Base-by-base conservation (phyloP, 176 grass and related monocot genomes). In the Aegilops bicornis region DNA sequence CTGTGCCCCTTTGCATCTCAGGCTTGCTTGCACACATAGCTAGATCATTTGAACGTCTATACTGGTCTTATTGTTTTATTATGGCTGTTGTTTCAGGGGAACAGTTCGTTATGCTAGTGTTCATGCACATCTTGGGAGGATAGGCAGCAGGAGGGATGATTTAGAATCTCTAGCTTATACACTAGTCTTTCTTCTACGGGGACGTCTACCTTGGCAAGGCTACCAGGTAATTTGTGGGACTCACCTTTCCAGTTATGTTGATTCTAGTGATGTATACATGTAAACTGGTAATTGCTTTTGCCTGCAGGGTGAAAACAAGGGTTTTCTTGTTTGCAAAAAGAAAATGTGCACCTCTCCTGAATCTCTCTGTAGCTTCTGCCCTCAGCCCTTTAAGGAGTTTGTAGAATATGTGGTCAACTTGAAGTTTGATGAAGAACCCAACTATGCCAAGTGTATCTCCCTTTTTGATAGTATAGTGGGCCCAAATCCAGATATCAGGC, bases 291-390 rank as follows among this genome's bases (percentile, higher is more conserved):
- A 17, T 83, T 76, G 10, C 76, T 78, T 83, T 22, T 56, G 14
- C 64, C 32, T 89, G 39, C 73, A 99, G 97, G 97, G 97, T 90
- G 97, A 99, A 69, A 97, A 99, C 69, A 99, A 99, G 81, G 85
- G 94, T 15, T 99, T 99, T 77, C 94, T 99, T 75, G 97, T 99
- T 75, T 99, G 94, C 92, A 99, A 99, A 83, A 99, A 97, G 87
- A 99, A 99, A 87, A 99, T 99, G 97, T 94, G 87, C 14, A 99
- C 97, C 52, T 99, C 94, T 87, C 97, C 97, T 68, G 91, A 95
- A 35, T 91, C 94, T 33, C 83, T 99, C 3, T 97, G 94, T 89
- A 92, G 74, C 77, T 97, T 97, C 76, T 99, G 90, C 56, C 97
- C 94, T 43, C 77, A 90, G 56, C 92, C 97, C 24, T 99, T 99